Percentiles rank a stretch among this genome's conserved stretches.
phyloP scores from a whole-genome alignment of 2,329 filamentous ascomycete genomes.

The Cladosporium sp. region DNA sequence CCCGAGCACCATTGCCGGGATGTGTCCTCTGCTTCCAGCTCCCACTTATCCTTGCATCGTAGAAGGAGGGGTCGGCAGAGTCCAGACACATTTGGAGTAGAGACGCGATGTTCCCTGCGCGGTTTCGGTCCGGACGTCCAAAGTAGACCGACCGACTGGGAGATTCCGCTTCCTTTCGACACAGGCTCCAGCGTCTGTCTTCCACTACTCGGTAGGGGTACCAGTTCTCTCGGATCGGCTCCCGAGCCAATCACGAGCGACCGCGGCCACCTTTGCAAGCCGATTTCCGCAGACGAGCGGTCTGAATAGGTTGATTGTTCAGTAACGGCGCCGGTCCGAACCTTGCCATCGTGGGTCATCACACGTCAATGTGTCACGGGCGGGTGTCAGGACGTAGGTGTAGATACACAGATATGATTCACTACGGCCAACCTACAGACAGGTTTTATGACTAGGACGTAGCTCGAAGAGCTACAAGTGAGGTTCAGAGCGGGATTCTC shows the following conservation, averaged over 20 bases:
- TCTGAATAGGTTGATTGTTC: not conserved
- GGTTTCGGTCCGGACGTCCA: not conserved
- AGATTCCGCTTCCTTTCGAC: not conserved
- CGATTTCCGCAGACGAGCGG: not conserved
- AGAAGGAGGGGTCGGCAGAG: not conserved
- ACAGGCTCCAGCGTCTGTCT: not conserved
- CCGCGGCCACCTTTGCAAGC: not conserved
- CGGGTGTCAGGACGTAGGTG: too few relatives aligned
- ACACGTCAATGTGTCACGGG: too few relatives aligned
- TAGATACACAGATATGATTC: too few relatives aligned
- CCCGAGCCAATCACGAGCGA: not conserved
- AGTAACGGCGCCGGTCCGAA: not conserved
- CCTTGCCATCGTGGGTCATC: not conserved
- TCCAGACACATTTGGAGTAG: not conserved
- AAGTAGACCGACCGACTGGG: not conserved
- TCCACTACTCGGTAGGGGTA: not conserved
- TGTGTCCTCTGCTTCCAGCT: not conserved
- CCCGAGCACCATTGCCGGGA: not conserved
- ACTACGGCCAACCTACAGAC: too few relatives aligned
- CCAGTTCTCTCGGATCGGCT: not conserved
- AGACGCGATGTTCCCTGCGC: not conserved
- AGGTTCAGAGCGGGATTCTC: too few relatives aligned
- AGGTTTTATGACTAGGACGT: too few relatives aligned
- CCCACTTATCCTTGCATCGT: not conserved
- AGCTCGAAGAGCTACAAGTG: too few relatives aligned